A percentile compares a stretch with the other conserved stretches of the same genome.
These are phyloP conservation scores for Trebouxia sp. DNA, from an alignment of 139 green algal species.

Conservation along the genomic window DNA sequence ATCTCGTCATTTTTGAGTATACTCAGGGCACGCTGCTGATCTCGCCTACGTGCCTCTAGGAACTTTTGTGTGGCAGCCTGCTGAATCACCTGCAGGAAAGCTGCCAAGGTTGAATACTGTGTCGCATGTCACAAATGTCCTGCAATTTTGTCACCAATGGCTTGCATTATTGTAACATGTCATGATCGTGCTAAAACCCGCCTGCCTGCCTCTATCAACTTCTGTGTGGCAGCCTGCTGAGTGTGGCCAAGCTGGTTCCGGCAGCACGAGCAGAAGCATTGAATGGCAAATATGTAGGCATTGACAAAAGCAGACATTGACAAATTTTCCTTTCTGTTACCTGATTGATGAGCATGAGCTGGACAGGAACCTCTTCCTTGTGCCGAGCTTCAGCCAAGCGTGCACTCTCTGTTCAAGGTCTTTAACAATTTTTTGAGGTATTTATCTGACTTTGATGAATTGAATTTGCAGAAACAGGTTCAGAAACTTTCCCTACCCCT, in stretches of 20 bases:
- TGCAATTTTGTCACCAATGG: background rate
- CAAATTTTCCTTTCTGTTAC: slow-evolving; percentile 39
- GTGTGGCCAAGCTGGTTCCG: too few relatives aligned
- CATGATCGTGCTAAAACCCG: too few relatives aligned
- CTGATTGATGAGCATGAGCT: slow-evolving; percentile 93
- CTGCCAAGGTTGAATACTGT: background rate
- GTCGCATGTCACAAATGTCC: background rate
- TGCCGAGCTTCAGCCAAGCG: slow-evolving; percentile 68
- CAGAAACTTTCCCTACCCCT: slow-evolving; percentile 33
- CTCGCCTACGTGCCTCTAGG: slow-evolving; percentile 60
- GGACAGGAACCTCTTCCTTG: slow-evolving; percentile 75
- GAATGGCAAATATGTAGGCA: too few relatives aligned
- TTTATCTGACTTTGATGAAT: slow-evolving; percentile 96
- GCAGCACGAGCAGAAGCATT: too few relatives aligned
- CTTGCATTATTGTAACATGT: background rate
- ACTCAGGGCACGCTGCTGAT: slow-evolving; percentile 87
- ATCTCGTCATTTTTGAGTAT: background rate
- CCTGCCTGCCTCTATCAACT: too few relatives aligned
- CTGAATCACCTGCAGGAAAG: slow-evolving; percentile 62
- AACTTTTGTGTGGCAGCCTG: slow-evolving; percentile 66
- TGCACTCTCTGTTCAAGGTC: slow-evolving; percentile 84
- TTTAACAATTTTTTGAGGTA: too few relatives aligned
- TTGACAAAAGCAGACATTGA: too few relatives aligned
- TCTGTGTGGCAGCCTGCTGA: too few relatives aligned
- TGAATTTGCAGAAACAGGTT: too few relatives aligned